Evolutionary conservation across 2,329 filamentous ascomycete genomes (phyloP), one percentile per base, ranked within the genome.

Genomic region (Sphaceloma murrayae): DNA sequence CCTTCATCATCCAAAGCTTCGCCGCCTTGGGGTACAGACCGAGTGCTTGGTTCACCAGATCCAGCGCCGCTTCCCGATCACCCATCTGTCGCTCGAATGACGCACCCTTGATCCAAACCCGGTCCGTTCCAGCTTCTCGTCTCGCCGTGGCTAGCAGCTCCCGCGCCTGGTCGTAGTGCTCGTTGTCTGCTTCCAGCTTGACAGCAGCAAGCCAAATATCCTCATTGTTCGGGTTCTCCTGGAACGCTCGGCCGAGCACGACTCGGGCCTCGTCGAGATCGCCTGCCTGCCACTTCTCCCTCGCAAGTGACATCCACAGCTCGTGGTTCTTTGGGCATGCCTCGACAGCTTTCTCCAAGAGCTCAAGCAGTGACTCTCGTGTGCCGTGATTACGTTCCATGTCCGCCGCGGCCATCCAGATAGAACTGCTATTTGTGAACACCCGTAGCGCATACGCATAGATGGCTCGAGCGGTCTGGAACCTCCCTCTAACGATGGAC

Each of bases 1-100:
- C 91, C 66, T 98, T 98, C 69, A 94, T 85, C 84, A 96, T 95
- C 82, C 89, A 95, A 17, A 98, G 73, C 65, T 96, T 96, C 43
- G 85, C 74, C 9, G 82, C 78, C 33, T 79, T 76, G 1, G 91
- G 89, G 67, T 94, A 98, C 7, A 85, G 74, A 52, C 88, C 81
- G 26, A 98, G 69, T 1, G 82, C 91, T 59, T 93, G 82, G 48
- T 88, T 85, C 32, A 85, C 85, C 8, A 98, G 78, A 56, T 93
- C 84, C 10, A 98, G 73, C 0, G 91, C 88, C 1, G 79, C 78
- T 34, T 94, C 85, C 18, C 72, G 71, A 54, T 91, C 82, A 46
- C 80, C 82, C 16, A 85, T 70, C 53, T 94, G 85, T 10, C 91
- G 77, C 63, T 98, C 91, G 57, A 94, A 94, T 0, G 87, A 85